phyloP scores from a whole-genome alignment of 345 rosid species.

The Citrus maxima region DNA sequence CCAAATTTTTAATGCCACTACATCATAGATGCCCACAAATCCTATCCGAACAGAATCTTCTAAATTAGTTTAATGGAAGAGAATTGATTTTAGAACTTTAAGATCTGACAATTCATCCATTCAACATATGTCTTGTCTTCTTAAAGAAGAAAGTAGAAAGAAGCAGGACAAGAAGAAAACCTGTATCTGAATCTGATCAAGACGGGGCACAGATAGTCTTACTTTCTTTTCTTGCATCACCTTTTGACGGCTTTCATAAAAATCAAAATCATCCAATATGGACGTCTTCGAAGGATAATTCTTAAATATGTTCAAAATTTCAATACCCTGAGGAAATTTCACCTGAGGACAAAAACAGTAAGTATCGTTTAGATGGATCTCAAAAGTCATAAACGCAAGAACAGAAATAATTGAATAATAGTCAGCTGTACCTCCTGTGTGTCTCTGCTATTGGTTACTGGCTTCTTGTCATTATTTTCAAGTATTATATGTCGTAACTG shows the following conservation, averaged over 20 bases:
- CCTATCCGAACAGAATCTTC: not conserved
- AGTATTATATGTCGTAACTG: slow-evolving; percentile 56
- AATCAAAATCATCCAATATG: slow-evolving; percentile 61
- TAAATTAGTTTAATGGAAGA: not conserved
- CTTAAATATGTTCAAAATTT: slow-evolving; percentile 64
- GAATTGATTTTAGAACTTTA: slow-evolving; percentile 10
- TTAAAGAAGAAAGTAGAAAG: not conserved
- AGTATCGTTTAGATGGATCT: not conserved
- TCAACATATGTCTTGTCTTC: not conserved
- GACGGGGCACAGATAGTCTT: slow-evolving; percentile 22
- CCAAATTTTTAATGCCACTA: not conserved
- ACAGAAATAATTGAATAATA: not conserved
- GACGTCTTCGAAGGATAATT: slow-evolving; percentile 48
- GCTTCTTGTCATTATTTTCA: slow-evolving; percentile 68
- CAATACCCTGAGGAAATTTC: slow-evolving; percentile 50
- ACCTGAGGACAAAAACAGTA: slow-evolving; percentile 36
- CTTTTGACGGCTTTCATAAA: slow-evolving; percentile 65
- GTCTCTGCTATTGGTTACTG: slow-evolving; percentile 75
- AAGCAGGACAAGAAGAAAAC: not conserved
- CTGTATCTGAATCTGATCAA: slow-evolving; percentile 14
- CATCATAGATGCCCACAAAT: not conserved
- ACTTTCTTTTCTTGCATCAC: slow-evolving; percentile 58
- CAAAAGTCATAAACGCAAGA: not conserved
- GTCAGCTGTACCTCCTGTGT: slow-evolving; percentile 57
- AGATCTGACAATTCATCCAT: not conserved